These are phyloP conservation scores for Taphrina deformans DNA, from an alignment of 1,139 yeast genomes.

Conservation along the genomic window DNA sequence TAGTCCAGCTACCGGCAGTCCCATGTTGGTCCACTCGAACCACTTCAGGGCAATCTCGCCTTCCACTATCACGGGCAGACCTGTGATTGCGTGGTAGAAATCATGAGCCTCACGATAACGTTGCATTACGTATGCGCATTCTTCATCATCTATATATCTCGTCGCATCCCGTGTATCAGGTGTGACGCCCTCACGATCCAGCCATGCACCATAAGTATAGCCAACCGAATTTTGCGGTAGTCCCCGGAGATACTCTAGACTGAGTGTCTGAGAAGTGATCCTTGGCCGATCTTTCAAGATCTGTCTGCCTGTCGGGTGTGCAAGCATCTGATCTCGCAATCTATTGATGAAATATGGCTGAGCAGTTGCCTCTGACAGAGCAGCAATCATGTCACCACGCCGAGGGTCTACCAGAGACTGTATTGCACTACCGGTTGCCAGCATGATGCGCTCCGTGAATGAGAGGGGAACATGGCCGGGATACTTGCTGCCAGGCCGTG, in stretches of 20 bases:
- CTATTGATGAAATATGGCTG: slow-evolving; percentile 62
- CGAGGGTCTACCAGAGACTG: slow-evolving; percentile 78
- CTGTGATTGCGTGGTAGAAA: slow-evolving; percentile 89
- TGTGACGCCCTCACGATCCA: slow-evolving; percentile 81
- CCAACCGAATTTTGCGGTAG: slow-evolving; percentile 79
- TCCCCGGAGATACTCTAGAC: slow-evolving; percentile 59
- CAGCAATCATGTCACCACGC: slow-evolving; percentile 70
- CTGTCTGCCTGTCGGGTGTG: slow-evolving; percentile 71
- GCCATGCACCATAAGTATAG: slow-evolving; percentile 73
- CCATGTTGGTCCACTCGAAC: slow-evolving; percentile 85
- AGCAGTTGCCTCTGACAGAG: slow-evolving; percentile 91
- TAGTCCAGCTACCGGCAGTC: slow-evolving; percentile 93
- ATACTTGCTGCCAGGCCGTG: slow-evolving; percentile 46
- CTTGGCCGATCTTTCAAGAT: slow-evolving; percentile 78
- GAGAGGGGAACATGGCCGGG: slow-evolving; percentile 81
- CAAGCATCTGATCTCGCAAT: slow-evolving; percentile 70
- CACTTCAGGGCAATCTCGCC: slow-evolving; percentile 88
- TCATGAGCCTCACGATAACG: slow-evolving; percentile 96
- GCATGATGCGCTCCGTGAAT: slow-evolving; percentile 59
- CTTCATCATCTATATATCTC: slow-evolving; percentile 81
- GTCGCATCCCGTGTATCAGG: slow-evolving; percentile 91
- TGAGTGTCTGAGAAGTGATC: slow-evolving; percentile 69
- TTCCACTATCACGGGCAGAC: slow-evolving; percentile 85
- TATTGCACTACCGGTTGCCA: slow-evolving; percentile 75
- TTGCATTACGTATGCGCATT: slow-evolving; percentile 85